phyloP scores from a whole-genome alignment of 2,329 filamentous ascomycete genomes.

The Thielaviopsis ethacetica region DNA sequence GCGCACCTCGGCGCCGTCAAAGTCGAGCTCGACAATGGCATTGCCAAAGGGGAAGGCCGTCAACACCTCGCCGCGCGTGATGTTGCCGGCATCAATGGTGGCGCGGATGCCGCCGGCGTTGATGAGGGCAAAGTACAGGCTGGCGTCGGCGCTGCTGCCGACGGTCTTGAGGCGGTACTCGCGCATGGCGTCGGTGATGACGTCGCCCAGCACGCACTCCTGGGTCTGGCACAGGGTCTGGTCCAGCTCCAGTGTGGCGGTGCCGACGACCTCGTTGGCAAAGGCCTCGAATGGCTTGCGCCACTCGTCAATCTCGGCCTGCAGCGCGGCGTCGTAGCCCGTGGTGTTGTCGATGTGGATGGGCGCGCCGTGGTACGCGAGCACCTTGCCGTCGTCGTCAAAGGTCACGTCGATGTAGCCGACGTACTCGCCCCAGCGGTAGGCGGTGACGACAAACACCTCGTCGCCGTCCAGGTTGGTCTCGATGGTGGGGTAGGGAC shows the following conservation, averaged over 20 bases:
- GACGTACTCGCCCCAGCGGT: constrained; percentile 52
- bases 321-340: constrained; percentile 36
- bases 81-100: constrained; percentile 41
- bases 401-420: constrained; percentile 53
- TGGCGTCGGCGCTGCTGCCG: constrained; percentile 24
- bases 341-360: constrained; percentile 48
- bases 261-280: constrained; percentile 39
- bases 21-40: constrained; percentile 39
- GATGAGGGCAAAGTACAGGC: constrained; percentile 36
- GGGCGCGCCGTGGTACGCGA: constrained; percentile 46
- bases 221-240: constrained; percentile 39
- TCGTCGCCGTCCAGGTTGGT: constrained; percentile 45
- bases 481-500: constrained; percentile 47
- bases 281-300: constrained; percentile 43
- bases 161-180: constrained; percentile 38
- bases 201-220: constrained; percentile 42
- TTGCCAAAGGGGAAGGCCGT: constrained; percentile 53
- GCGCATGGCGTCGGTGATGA: constrained; percentile 43
- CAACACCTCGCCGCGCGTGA: constrained; percentile 47
- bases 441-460: constrained; percentile 52
- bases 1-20: constrained; percentile 38
- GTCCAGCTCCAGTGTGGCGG: constrained; percentile 37
- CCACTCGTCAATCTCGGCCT: constrained; percentile 43
- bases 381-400: constrained; percentile 40
- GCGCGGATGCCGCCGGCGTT: constrained; percentile 50